Evolutionary conservation across 257 asterid species (phyloP), one percentile per base, ranked within the genome.

Genomic region (Misopates orontium): DNA sequence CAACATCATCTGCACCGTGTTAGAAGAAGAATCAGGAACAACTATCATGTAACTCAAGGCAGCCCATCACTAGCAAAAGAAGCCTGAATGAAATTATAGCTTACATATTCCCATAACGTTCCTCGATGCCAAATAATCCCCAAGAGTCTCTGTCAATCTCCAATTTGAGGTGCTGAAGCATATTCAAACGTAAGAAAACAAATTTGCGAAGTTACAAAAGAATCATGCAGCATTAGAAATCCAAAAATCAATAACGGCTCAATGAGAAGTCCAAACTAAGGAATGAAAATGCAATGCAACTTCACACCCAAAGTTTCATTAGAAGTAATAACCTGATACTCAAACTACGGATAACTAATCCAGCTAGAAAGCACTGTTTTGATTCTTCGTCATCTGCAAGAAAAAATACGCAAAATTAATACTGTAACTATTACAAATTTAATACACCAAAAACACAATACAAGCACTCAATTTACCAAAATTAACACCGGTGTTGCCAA

Each of bases 51-150:
- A 28, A 11, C 7, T 21, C 4, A 20, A n/a, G 17, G 18, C 28
- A 18, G 65, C 31, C 69, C 53, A 28, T 57, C 45, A 62, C n/a
- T 47, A 56, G 44, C 51, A 49, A 57, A 60, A 18, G 19, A 67
- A 66, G 44, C 36, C 19, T 56, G 64, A 67, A 54, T 54, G 9
- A 55, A 71, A 75, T 58, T 25, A 44, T 44, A 65, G 82, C 97
- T 54, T 70, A 93, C 97, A 90, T 77, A 93, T 93, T 71, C 95
- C 97, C 99, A 90, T 93, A 61, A 93, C 78, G 75, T 93, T 90
- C 80, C 85, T 84, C 17, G 86, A 84, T 62, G 90, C 89, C 88
- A 93, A 86, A 82, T 93, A 93, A 66, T 90, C 97, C 72, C 83
- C 95, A 59, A 93, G 95, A 19, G 87, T 70, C 75, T 83, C 80